Conservation (phyloP, 169 alveolate genomes). For the Babesia divergens region DNA sequence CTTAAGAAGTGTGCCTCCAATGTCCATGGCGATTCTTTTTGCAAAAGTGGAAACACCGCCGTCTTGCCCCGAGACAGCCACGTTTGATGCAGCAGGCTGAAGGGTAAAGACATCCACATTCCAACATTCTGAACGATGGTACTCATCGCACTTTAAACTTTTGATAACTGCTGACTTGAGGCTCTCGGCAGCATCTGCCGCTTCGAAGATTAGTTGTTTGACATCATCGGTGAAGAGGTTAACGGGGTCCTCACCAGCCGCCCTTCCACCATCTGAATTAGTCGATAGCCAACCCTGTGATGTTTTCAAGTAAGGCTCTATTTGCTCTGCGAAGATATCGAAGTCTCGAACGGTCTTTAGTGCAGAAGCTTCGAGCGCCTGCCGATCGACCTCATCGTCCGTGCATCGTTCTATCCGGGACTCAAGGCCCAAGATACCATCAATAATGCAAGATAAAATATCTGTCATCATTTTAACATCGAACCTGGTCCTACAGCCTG, state of each 20-base stretch:
- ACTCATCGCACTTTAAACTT: neutral
- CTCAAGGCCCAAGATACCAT: neutral
- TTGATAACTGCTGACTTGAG: neutral
- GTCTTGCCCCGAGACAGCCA: neutral
- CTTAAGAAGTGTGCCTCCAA: slow-evolving; percentile 59
- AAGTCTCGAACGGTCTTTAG: neutral
- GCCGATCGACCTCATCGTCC: neutral
- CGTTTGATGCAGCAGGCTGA: neutral
- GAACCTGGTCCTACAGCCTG: too few species aligned
- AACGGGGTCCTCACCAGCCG: too few species aligned
- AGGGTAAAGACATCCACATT: neutral
- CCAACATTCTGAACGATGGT: neutral
- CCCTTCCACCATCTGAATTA: too few species aligned
- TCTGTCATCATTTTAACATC: neutral
- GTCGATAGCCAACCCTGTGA: too few species aligned
- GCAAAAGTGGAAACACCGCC: neutral
- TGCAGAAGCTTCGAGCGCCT: neutral
- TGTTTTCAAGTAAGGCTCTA: neutral
- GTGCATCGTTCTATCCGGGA: neutral
- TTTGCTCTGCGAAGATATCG: neutral
- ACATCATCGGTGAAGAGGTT: neutral
- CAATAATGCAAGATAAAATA: neutral
- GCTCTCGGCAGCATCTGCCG: neutral
- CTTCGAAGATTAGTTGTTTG: neutral
- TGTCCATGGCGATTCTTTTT: slow-evolving; percentile 41